Conservation (phyloP, 805 yeast species). For the Saccharomyces mikatae region DNA sequence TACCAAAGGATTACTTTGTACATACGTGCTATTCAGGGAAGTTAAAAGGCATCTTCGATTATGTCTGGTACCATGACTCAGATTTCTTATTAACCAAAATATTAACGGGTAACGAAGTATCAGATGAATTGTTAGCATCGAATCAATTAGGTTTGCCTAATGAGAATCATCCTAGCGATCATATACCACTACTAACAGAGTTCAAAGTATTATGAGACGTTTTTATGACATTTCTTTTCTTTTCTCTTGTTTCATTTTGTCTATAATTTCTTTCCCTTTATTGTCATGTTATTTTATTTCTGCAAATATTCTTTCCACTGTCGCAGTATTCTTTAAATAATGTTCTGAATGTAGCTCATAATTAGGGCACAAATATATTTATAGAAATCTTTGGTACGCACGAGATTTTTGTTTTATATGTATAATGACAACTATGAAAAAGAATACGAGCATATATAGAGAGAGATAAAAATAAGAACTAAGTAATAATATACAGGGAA, state of each 20-base stretch:
- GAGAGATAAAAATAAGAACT: neutral
- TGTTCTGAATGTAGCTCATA: neutral
- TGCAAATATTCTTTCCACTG: neutral
- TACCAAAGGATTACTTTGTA: constrained; percentile 26
- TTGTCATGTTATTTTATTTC: neutral
- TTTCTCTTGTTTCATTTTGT: neutral
- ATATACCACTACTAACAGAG: constrained; percentile 36
- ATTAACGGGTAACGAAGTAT: constrained; percentile 39
- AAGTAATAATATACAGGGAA: neutral
- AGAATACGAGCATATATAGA: neutral
- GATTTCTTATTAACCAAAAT: constrained; percentile 36
- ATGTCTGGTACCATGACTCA: constrained; percentile 43
- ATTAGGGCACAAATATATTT: neutral
- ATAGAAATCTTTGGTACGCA: neutral
- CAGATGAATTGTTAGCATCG: constrained; percentile 16
- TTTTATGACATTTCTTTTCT: neutral
- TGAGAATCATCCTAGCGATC: constrained; percentile 51
- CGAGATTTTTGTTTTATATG: neutral
- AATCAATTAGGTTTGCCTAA: constrained; percentile 44
- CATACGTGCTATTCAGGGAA: constrained; percentile 43
- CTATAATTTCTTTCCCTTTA: neutral
- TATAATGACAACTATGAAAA: neutral
- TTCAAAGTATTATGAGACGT: constrained; percentile 20
- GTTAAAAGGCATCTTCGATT: constrained; percentile 47
- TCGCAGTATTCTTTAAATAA: neutral